A percentile compares a stretch with the other conserved stretches of the same genome.
These are phyloP conservation scores for Colletotrichum melonis DNA, from an alignment of 2,329 filamentous ascomycete genomes.

Conservation along the genomic window DNA sequence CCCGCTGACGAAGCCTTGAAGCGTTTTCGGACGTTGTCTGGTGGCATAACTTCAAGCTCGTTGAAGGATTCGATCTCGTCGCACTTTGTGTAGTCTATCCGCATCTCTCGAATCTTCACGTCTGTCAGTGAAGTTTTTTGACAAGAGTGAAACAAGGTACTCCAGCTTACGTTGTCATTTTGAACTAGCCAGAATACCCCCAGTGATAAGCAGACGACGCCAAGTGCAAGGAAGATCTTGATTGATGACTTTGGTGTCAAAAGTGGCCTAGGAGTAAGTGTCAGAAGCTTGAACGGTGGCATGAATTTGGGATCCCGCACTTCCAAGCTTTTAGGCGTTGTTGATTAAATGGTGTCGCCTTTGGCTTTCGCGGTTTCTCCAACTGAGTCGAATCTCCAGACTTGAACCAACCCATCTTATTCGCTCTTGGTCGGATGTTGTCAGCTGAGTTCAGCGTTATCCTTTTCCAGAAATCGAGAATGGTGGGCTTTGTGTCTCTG, in stretches of 20 bases:
- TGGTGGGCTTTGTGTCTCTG: too few species aligned
- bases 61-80: constrained; percentile 16
- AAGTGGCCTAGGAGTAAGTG: not conserved
- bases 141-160: not conserved
- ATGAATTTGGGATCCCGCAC: not conserved
- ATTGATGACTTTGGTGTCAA: constrained; percentile 7
- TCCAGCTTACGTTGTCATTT: not conserved
- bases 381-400: too few species aligned
- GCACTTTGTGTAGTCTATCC: constrained; percentile 10
- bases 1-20: constrained; percentile 14
- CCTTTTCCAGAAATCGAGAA: too few species aligned
- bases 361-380: not conserved
- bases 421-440: too few species aligned
- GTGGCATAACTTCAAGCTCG: constrained; percentile 19
- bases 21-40: constrained; percentile 2
- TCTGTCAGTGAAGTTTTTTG: too few species aligned
- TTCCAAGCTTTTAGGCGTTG: constrained; percentile 10
- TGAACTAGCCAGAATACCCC: not conserved
- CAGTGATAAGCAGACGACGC: not conserved
- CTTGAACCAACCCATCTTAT: too few species aligned
- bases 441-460: too few species aligned
- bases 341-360: not conserved
- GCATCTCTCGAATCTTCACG: not conserved
- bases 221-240: not conserved
- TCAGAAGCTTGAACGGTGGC: not conserved